Percentiles rank a stretch among this genome's conserved stretches.
Conservation (phyloP, 768 basidiomycete species). For the Lenzites betulinus region DNA sequence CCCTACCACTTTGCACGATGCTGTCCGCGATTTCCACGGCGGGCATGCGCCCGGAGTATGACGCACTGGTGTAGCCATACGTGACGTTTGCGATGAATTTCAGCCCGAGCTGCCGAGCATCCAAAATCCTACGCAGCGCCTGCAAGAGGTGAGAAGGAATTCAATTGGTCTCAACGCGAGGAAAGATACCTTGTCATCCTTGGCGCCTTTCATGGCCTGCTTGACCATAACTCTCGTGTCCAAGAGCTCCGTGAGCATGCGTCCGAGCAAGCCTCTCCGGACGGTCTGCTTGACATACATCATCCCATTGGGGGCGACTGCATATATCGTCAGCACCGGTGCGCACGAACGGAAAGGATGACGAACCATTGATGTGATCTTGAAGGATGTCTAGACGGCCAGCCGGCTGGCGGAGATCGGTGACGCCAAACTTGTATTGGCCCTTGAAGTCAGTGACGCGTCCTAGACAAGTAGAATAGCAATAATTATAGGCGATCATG, state of each 20-base stretch:
- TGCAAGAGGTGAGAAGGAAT: conserved; percentile 33
- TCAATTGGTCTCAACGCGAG: not conserved
- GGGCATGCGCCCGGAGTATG: conserved; percentile 96
- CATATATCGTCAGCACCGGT: not conserved
- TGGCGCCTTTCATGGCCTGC: conserved; percentile 86
- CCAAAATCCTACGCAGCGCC: conserved; percentile 74
- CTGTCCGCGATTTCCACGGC: conserved; percentile 98
- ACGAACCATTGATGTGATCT: conserved; percentile 75
- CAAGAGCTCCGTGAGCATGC: conserved; percentile 91
- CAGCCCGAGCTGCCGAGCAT: conserved; percentile 89
- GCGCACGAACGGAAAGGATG: not conserved
- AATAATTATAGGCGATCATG: conserved; percentile 99
- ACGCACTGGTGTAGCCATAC: conserved; percentile 94
- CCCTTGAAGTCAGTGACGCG: conserved; percentile 86
- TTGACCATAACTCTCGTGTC: conserved; percentile 99
- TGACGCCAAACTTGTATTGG: conserved; percentile 84
- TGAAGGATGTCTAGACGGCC: conserved; percentile 70
- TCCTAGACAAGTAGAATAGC: conserved; percentile 95
- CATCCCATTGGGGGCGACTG: conserved; percentile 95
- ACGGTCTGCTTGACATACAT: conserved; percentile 88
- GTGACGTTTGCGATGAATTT: conserved; percentile 96
- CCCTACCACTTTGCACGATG: conserved; percentile 94
- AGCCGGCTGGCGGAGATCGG: conserved; percentile 64
- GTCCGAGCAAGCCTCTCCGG: conserved; percentile 79
- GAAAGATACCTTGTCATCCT: conserved; percentile 67